phyloP scores from a whole-genome alignment of 257 asterid species.

The Verbascum thapsus region DNA sequence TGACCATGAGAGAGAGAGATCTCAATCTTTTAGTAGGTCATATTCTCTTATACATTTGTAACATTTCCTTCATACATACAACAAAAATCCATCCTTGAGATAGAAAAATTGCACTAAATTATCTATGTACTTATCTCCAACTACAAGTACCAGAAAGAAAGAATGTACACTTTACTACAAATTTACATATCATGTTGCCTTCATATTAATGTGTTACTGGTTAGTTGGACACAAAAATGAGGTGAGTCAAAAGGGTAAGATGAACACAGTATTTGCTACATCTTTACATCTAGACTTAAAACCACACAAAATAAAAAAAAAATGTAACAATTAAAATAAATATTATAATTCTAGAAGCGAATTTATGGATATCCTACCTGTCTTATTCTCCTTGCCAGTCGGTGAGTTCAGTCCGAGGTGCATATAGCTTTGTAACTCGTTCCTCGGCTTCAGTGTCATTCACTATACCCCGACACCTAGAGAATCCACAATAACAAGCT shows the following conservation, averaged over 20 bases:
- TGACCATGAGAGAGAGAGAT: too few species aligned
- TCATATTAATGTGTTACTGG: background rate
- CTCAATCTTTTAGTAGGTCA: too few species aligned
- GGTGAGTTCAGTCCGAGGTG: slow-evolving; percentile 62
- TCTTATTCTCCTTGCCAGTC: slow-evolving; percentile 79
- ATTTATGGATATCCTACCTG: slow-evolving; percentile 40
- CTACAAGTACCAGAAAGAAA: background rate
- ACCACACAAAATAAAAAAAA: background rate
- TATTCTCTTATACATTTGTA: background rate
- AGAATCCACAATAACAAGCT: slow-evolving; percentile 83
- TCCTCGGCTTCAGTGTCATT: slow-evolving; percentile 88
- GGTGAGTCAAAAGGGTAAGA: slow-evolving; percentile 2
- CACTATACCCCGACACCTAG: slow-evolving; percentile 91
- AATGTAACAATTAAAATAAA: background rate
- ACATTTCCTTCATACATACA: background rate
- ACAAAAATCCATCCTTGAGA: background rate
- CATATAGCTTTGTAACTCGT: slow-evolving; percentile 61
- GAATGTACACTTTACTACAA: background rate
- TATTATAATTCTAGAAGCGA: slow-evolving; percentile 4
- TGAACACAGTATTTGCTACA: background rate
- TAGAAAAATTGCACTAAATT: background rate
- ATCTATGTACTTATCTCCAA: background rate
- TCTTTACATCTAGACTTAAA: background rate
- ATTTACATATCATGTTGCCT: background rate
- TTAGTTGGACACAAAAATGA: background rate